These are phyloP conservation scores for Monilinia aucupariae DNA, from an alignment of 2,329 filamentous ascomycete species.

Conservation along the genomic window DNA sequence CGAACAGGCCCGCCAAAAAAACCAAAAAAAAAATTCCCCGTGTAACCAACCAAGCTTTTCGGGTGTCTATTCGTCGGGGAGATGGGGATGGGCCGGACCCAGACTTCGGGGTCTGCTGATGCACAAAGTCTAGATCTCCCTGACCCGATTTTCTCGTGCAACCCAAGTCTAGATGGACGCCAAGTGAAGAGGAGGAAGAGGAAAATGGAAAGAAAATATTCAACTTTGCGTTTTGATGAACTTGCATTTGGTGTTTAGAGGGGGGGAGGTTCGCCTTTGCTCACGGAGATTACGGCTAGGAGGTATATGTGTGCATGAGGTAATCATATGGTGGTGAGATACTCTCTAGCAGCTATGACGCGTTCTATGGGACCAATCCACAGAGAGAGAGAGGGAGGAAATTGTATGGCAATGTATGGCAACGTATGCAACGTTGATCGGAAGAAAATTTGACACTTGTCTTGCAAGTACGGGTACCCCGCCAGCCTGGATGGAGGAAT, in stretches of 20 bases:
- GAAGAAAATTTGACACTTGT: conserved; percentile 7
- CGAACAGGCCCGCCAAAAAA: no score
- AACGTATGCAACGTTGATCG: conserved; percentile 15
- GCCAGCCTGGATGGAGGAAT: not conserved
- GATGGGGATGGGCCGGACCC: not conserved
- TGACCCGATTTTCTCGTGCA: not conserved
- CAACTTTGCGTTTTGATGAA: no score
- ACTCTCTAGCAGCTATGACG: not conserved
- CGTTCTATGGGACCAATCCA: not conserved
- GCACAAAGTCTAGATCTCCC: not conserved
- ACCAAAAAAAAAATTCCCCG: not conserved
- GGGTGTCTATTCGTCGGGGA: not conserved
- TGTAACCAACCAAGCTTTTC: not conserved
- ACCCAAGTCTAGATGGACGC: not conserved
- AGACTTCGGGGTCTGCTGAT: conserved; percentile 10
- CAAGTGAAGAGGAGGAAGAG: no score
- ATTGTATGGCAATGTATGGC: no score
- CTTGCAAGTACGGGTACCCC: not conserved
- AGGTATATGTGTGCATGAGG: not conserved
- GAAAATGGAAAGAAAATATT: no score
- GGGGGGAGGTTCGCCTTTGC: not conserved
- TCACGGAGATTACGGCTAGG: not conserved
- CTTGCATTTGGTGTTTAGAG: no score
- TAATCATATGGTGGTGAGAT: conserved; percentile 5
- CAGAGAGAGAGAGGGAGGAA: no score